Percentiles rank a stretch among this genome's conserved stretches.
Evolutionary conservation across 768 basidiomycete genomes (phyloP).

Genomic region (Amyloporia xantha): DNA sequence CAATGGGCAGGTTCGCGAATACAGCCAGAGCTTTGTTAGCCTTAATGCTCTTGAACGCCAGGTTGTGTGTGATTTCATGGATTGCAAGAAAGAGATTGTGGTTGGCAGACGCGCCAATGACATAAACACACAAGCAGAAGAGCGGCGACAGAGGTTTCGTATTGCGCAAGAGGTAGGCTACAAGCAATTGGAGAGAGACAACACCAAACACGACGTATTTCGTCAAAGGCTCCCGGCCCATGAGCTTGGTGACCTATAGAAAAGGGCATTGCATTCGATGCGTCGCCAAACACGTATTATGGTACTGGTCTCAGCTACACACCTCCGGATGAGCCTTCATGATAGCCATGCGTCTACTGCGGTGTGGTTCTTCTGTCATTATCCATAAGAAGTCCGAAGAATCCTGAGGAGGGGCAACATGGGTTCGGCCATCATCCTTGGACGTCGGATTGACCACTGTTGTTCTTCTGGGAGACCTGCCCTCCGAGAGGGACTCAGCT

Average conservation of each 20-base stretch:
- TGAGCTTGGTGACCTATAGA: constrained; percentile 94
- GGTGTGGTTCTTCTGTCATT: constrained; percentile 97
- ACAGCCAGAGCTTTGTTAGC: constrained; percentile 87
- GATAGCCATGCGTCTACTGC: constrained; percentile 79
- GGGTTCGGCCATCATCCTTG: constrained; percentile 34
- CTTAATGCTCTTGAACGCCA: constrained; percentile 78
- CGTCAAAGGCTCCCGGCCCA: constrained; percentile 91
- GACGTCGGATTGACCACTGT: constrained; percentile 42
- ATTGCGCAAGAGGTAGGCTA: constrained; percentile 61
- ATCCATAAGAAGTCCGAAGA: constrained; percentile 91
- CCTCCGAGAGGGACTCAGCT: constrained; percentile 67
- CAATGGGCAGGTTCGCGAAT: constrained; percentile 89
- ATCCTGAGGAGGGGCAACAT: constrained; percentile 58
- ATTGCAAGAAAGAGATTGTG: constrained; percentile 98
- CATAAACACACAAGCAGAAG: constrained; percentile 77
- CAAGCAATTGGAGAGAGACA: constrained; percentile 64
- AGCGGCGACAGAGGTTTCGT: constrained; percentile 59
- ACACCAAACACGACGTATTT: constrained; percentile 86
- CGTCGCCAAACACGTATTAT: neutral
- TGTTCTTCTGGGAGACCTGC: constrained; percentile 31
- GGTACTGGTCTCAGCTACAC: no score
- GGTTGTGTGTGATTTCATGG: constrained; percentile 97
- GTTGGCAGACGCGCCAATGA: constrained; percentile 89
- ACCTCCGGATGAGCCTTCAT: constrained; percentile 94
- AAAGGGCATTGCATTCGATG: neutral